Percentiles rank a stretch among this genome's conserved stretches.
These are phyloP conservation scores for Fusarium clavum DNA, from an alignment of 2,329 filamentous ascomycete genomes.

Conservation along the genomic window DNA sequence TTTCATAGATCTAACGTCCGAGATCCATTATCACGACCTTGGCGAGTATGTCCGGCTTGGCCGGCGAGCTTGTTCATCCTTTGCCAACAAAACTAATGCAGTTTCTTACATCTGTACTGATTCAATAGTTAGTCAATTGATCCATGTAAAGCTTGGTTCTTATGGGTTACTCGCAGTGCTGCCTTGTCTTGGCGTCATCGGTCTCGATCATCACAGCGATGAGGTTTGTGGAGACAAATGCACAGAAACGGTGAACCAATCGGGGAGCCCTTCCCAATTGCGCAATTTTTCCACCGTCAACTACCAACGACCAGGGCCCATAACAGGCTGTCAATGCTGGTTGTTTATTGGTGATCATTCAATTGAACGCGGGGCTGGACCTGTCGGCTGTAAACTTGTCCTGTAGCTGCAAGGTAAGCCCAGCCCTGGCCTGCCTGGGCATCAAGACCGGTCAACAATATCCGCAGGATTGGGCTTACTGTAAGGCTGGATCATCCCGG, in stretches of 20 bases:
- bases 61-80: neutral
- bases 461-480: constrained; percentile 1
- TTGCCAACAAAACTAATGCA: neutral
- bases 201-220: neutral
- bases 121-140: neutral
- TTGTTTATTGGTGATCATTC: neutral
- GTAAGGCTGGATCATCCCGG: neutral
- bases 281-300: neutral
- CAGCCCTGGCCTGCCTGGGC: neutral
- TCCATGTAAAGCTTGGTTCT: neutral
- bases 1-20: neutral
- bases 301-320: neutral
- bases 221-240: neutral
- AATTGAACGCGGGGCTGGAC: constrained; percentile 6
- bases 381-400: neutral
- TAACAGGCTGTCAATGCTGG: neutral
- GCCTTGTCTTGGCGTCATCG: constrained; percentile 2
- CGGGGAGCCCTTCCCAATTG: neutral
- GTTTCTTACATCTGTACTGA: neutral
- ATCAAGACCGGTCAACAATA: constrained; percentile 18
- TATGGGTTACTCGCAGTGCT: neutral
- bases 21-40: neutral
- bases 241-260: neutral
- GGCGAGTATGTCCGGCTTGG: no score
- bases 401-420: constrained; percentile 17